Evolutionary conservation across 2,329 filamentous ascomycete species (phyloP), one percentile per base, ranked within the genome.

Genomic region (Xylaria sp.): DNA sequence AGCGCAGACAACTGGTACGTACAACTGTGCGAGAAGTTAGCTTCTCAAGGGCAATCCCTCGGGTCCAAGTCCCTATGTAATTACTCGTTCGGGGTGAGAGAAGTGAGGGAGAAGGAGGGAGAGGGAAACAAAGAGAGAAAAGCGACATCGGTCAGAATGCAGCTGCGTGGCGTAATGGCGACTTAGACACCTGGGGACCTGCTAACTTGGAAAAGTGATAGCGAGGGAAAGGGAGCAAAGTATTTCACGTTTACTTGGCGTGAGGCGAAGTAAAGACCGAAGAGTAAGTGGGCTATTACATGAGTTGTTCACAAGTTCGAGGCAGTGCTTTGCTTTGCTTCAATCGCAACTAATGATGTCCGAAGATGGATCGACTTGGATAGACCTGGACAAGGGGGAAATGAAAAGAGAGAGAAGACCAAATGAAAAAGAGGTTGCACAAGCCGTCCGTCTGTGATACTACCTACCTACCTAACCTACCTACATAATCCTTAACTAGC

Each of bases 301-400:
- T 54, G 57, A 65, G 53, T 39, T 61, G 66, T 68, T 61, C 51
- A 56, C 54, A 58, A 64, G 57, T 53, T 61, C 50, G 45, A 59
- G 59, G 64, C 39, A 24, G 59, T 66, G 54, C 24, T 2, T 27
- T 27, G 24, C 24, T 27, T 27, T 27, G 24, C 63, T 47, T 42
- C 39, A 32, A 48, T 45, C 32, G 39, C 42, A 42, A 47, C 17
- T 17, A 48, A 57, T 17, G 36, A 53, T 32, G 53, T 47, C 50
- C 50, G 24, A 56, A 27, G 21, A 53, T 53, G 64, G 45, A 45
- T 36, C 9, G 32, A 9, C n/a, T n/a, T 53, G 64, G 45, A 45
- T 36, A n/a, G 56, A 53, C 56, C 55, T 54, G 50, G 60, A 50
- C 34, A n/a, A 14, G 60, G 30, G 21, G 19, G 24, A 24, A 30